phyloP scores from a whole-genome alignment of 768 basidiomycete genomes.

The Harrya chromipes region DNA sequence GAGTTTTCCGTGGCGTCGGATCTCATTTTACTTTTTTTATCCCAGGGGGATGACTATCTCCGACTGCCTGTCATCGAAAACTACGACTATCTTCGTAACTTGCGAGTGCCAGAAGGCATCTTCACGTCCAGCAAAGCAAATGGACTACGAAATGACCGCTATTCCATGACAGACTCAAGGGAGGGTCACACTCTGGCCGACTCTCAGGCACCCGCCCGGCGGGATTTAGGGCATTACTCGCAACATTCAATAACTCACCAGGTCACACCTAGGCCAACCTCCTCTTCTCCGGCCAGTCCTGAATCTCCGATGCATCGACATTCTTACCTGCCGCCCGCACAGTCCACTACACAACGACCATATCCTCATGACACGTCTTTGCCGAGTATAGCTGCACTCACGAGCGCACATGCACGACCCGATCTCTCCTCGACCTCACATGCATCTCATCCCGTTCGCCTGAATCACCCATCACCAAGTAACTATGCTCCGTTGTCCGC shows the following conservation, averaged over 20 bases:
- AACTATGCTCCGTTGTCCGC: slow-evolving; percentile 43
- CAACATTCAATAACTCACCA: slow-evolving; percentile 14
- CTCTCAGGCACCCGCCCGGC: slow-evolving; percentile 6
- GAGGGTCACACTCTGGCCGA: slow-evolving; percentile 14
- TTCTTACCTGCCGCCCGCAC: slow-evolving; percentile 3
- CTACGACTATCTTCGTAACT: slow-evolving; percentile 67
- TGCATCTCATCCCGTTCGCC: slow-evolving; percentile 14
- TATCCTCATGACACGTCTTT: slow-evolving; percentile 13
- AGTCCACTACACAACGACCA: slow-evolving; percentile 2
- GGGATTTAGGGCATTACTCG: slow-evolving; percentile 6
- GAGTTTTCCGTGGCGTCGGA: not conserved
- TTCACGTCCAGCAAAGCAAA: slow-evolving; percentile 66
- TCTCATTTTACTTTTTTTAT: slow-evolving; percentile 7
- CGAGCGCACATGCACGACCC: slow-evolving; percentile 2
- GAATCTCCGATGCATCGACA: slow-evolving; percentile 13
- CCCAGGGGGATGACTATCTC: slow-evolving; percentile 64
- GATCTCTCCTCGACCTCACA: slow-evolving; percentile 1
- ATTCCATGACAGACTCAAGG: slow-evolving; percentile 15
- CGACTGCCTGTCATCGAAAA: slow-evolving; percentile 70
- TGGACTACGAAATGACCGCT: slow-evolving; percentile 29
- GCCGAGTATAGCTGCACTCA: slow-evolving; percentile 23
- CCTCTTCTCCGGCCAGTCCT: slow-evolving; percentile 13
- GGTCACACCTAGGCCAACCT: slow-evolving; percentile 3
- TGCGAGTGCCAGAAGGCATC: slow-evolving; percentile 68
- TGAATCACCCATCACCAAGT: slow-evolving; percentile 24